Evolutionary conservation across 1,139 yeast genomes (phyloP).

Genomic region (Kazachstania sp.): DNA sequence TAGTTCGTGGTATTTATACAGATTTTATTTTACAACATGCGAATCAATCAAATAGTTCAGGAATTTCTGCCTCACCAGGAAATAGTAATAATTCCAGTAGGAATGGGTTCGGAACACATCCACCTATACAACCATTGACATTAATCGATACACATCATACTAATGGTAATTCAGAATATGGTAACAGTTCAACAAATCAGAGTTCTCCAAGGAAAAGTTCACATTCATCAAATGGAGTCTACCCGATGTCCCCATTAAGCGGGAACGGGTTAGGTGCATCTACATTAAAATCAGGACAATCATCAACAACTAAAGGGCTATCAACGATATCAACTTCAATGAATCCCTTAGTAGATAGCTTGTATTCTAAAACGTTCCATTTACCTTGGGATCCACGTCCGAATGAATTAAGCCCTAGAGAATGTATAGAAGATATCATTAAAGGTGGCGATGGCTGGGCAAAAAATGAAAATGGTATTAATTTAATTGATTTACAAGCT

Average conservation of each 20-base stretch:
- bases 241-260: not conserved
- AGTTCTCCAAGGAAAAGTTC: not conserved
- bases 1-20: slow-evolving; percentile 36
- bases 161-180: not conserved
- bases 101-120: not conserved
- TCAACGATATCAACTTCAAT: slow-evolving; percentile 18
- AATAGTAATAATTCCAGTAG: not conserved
- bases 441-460: slow-evolving; percentile 69
- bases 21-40: slow-evolving; percentile 16
- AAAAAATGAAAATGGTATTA: slow-evolving; percentile 37
- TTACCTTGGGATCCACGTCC: slow-evolving; percentile 75
- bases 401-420: slow-evolving; percentile 64
- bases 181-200: not conserved
- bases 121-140: not conserved
- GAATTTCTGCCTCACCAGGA: not conserved
- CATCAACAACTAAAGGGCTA: slow-evolving; percentile 7
- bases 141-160: not conserved
- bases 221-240: not conserved
- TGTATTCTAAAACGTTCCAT: slow-evolving; percentile 57
- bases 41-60: not conserved
- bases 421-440: slow-evolving; percentile 67
- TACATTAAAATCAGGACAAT: not conserved
- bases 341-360: slow-evolving; percentile 43
- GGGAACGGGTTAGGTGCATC: not conserved
- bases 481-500: slow-evolving; percentile 38